Conservation (phyloP, 148 eudicot genomes). For the Cornus kousa region DNA sequence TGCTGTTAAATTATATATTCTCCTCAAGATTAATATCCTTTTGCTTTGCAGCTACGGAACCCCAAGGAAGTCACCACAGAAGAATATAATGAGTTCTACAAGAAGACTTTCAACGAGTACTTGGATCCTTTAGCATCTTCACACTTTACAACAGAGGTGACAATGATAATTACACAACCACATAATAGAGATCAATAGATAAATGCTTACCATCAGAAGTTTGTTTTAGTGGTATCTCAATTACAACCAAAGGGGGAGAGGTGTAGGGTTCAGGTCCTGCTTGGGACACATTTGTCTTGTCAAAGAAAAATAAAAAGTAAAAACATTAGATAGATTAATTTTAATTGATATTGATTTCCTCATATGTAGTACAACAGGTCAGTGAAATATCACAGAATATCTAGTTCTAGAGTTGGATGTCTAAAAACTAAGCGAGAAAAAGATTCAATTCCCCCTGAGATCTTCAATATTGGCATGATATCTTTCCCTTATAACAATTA, state of each 20-base stretch:
- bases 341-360: background rate
- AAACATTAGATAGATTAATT: too few species aligned
- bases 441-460: background rate
- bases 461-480: background rate
- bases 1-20: background rate
- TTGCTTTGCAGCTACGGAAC: conserved; percentile 69
- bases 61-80: conserved; percentile 88
- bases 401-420: background rate
- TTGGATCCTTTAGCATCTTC: conserved; percentile 93
- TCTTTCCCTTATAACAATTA: background rate
- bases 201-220: background rate
- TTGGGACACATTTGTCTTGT: too few species aligned
- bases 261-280: background rate
- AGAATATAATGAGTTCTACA: conserved; percentile 92
- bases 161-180: conserved; percentile 1
- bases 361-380: too few species aligned
- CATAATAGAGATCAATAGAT: background rate
- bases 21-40: background rate
- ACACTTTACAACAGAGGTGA: conserved; percentile 96
- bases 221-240: background rate
- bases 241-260: background rate
- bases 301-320: too few species aligned
- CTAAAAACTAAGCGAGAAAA: background rate
- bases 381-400: background rate
- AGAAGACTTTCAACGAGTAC: conserved; percentile 80